phyloP scores from a whole-genome alignment of 495 filamentous ascomycete species.

The Thozetella sp. region DNA sequence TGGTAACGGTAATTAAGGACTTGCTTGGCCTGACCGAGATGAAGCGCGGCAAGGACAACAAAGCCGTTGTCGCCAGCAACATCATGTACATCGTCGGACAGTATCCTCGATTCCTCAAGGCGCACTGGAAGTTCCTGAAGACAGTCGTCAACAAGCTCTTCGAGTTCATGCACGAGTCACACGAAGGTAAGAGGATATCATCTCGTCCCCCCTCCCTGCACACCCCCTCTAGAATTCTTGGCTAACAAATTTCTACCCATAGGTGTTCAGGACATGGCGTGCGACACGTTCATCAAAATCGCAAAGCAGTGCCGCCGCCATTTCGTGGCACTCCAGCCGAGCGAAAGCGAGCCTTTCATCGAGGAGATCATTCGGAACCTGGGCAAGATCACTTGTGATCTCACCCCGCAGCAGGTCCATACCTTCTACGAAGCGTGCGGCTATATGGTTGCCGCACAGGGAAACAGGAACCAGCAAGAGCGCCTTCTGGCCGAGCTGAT shows the following conservation, averaged over 20 bases:
- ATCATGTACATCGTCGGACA: constrained; percentile 99
- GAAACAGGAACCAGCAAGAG: constrained; percentile 88
- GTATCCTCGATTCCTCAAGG: constrained; percentile 96
- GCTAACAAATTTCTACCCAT: constrained; percentile 10
- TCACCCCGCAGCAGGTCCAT: constrained; percentile 95
- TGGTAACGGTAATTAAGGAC: constrained; percentile 98
- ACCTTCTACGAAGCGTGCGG: constrained; percentile 99
- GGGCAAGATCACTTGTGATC: constrained; percentile 90
- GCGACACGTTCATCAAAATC: constrained; percentile 99
- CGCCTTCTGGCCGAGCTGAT: constrained; percentile 90
- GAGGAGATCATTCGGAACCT: constrained; percentile 97
- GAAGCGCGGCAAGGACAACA: constrained; percentile 99
- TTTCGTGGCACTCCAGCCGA: constrained; percentile 94
- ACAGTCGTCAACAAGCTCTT: constrained; percentile 99
- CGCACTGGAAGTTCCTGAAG: constrained; percentile 99
- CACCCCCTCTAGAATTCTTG: not conserved
- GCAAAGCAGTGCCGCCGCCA: constrained; percentile 97
- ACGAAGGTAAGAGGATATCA: constrained; percentile 71
- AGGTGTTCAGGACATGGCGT: constrained; percentile 99
- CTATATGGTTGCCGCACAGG: constrained; percentile 98
- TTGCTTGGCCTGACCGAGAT: constrained; percentile 97
- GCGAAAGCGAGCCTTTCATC: constrained; percentile 94
- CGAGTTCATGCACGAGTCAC: constrained; percentile 99
- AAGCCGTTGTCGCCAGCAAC: constrained; percentile 97
- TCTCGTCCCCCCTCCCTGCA: not conserved